phyloP scores from a whole-genome alignment of 2,329 filamentous ascomycete genomes.

The Pyrenochaeta sp. region DNA sequence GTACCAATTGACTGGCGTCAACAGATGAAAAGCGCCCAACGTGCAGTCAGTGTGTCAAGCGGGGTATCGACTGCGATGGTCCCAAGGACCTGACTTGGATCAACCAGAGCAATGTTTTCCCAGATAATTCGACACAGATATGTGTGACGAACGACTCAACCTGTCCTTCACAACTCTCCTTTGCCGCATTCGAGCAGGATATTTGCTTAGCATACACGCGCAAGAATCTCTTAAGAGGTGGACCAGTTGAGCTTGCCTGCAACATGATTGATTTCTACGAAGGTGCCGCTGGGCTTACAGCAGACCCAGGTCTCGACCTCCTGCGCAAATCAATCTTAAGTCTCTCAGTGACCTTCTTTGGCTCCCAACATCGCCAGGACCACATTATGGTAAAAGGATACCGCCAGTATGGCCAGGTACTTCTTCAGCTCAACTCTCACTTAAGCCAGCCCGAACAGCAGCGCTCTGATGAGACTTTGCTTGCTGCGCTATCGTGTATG shows the following conservation, averaged over 20 bases:
- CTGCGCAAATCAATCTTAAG: slow-evolving; percentile 32
- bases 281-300: background rate
- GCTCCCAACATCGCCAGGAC: slow-evolving; percentile 29
- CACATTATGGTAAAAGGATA: slow-evolving; percentile 30
- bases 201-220: slow-evolving; percentile 37
- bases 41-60: slow-evolving; percentile 34
- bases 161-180: slow-evolving; percentile 16
- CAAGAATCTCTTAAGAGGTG: slow-evolving; percentile 33
- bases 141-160: background rate
- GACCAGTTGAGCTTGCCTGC: slow-evolving; percentile 34
- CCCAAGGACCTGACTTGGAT: slow-evolving; percentile 35
- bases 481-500: slow-evolving; percentile 34
- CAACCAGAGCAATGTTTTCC: slow-evolving; percentile 14
- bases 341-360: slow-evolving; percentile 35
- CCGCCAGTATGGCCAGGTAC: slow-evolving; percentile 29
- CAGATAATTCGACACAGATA: background rate
- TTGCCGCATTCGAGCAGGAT: slow-evolving; percentile 31
- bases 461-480: slow-evolving; percentile 31
- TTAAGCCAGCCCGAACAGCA: slow-evolving; percentile 24
- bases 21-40: slow-evolving; percentile 34
- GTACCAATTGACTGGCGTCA: slow-evolving; percentile 4
- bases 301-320: slow-evolving; percentile 22
- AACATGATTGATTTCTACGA: slow-evolving; percentile 23
- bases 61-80: slow-evolving; percentile 30
- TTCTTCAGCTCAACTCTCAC: slow-evolving; percentile 31